These are phyloP conservation scores for Torrubiellomyces zombiae DNA, from an alignment of 2,329 filamentous ascomycete genomes.

Conservation along the genomic window DNA sequence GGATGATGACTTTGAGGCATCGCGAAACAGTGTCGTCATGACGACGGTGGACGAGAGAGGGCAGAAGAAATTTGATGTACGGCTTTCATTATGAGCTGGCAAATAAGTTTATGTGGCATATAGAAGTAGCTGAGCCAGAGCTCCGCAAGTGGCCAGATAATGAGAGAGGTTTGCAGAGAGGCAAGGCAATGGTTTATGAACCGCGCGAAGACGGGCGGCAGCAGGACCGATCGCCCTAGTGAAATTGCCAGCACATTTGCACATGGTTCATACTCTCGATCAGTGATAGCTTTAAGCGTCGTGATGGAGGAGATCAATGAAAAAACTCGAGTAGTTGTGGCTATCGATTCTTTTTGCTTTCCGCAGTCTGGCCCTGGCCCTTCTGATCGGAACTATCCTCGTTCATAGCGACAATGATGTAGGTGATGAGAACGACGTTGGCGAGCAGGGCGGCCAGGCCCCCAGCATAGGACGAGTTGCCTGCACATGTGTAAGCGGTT, in stretches of 20 bases:
- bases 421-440: constrained; percentile 80
- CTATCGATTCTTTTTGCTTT: constrained; percentile 33
- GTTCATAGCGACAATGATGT: constrained; percentile 78
- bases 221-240: too few relatives aligned
- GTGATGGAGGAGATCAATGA: too few relatives aligned
- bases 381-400: constrained; percentile 48
- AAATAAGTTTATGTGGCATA: constrained; percentile 8
- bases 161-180: too few relatives aligned
- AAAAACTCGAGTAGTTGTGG: not conserved
- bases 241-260: too few relatives aligned
- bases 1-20: too few relatives aligned
- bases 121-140: constrained; percentile 5
- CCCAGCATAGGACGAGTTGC: constrained; percentile 77
- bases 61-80: too few relatives aligned
- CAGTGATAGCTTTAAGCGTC: too few relatives aligned
- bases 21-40: too few relatives aligned
- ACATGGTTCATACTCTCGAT: too few relatives aligned
- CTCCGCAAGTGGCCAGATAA: constrained; percentile 2
- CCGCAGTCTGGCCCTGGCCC: constrained; percentile 24
- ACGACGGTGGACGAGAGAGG: too few relatives aligned
- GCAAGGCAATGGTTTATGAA: too few relatives aligned
- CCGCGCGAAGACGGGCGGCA: too few relatives aligned
- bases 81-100: constrained; percentile 7
- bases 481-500: constrained; percentile 30
- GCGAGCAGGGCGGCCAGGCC: constrained; percentile 75